Evolutionary conservation across 2,329 filamentous ascomycete species (phyloP).

Genomic region (Trichoderma arundinaceum): DNA sequence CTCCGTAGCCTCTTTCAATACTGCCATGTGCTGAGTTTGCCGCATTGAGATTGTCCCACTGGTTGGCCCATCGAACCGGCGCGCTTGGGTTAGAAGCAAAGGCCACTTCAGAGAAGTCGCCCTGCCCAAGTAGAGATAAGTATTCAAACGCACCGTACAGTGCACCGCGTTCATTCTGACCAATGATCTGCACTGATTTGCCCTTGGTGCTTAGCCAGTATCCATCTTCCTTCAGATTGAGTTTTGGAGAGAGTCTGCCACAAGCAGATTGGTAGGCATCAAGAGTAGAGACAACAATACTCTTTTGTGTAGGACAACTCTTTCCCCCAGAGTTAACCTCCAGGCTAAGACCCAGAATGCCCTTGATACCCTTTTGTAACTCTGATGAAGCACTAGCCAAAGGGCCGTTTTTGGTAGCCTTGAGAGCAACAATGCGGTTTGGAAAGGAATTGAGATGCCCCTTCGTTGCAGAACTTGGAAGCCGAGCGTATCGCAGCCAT

Average conservation of each 20-base stretch:
- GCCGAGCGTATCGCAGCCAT: slow-evolving; percentile 68
- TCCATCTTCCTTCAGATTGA: slow-evolving; percentile 59
- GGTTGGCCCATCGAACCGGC: slow-evolving; percentile 71
- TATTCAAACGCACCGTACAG: slow-evolving; percentile 25
- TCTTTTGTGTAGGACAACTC: slow-evolving; percentile 5
- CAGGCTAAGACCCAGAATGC: slow-evolving; percentile 60
- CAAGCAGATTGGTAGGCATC: slow-evolving; percentile 44
- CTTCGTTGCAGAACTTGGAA: slow-evolving; percentile 39
- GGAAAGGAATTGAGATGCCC: slow-evolving; percentile 51
- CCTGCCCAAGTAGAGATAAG: slow-evolving; percentile 63
- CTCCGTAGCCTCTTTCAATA: slow-evolving; percentile 72
- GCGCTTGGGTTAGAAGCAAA: slow-evolving; percentile 62
- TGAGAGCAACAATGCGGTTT: slow-evolving; percentile 57
- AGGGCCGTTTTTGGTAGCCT: slow-evolving; percentile 59
- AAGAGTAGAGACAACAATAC: slow-evolving; percentile 37
- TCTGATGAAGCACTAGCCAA: slow-evolving; percentile 65
- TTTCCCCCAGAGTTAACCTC: slow-evolving; percentile 26
- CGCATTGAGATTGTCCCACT: slow-evolving; percentile 70
- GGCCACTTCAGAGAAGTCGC: slow-evolving; percentile 55
- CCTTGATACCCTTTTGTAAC: slow-evolving; percentile 60
- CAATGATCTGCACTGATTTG: slow-evolving; percentile 46
- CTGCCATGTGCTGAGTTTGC: slow-evolving; percentile 46
- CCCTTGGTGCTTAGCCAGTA: slow-evolving; percentile 62
- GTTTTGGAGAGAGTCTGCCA: slow-evolving; percentile 42
- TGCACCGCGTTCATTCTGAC: slow-evolving; percentile 27